Evolutionary conservation across 371 early-diverging fungal species (phyloP).

Genomic region (Mucor ambiguus): DNA sequence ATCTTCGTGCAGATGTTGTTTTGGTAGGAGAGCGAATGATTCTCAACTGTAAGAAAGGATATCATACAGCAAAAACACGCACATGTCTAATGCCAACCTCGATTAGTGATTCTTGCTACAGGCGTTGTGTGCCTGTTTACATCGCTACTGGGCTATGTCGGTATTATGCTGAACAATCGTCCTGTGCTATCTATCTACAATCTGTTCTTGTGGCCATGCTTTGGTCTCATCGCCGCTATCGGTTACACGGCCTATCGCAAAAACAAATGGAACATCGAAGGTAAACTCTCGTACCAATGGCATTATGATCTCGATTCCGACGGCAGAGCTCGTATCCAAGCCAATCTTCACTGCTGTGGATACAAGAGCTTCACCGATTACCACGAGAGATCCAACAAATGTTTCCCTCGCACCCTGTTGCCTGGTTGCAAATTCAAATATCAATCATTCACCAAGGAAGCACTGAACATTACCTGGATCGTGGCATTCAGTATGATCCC

Average conservation of each 20-base stretch:
- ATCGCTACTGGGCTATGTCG: slow-evolving; percentile 54
- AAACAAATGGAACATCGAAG: slow-evolving; percentile 49
- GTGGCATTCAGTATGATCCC: slow-evolving; percentile 55
- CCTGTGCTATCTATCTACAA: slow-evolving; percentile 49
- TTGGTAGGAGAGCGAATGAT: slow-evolving; percentile 46
- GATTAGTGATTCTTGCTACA: slow-evolving; percentile 50
- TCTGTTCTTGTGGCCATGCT: slow-evolving; percentile 58
- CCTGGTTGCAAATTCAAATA: slow-evolving; percentile 57
- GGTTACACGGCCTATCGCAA: slow-evolving; percentile 59
- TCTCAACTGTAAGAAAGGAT: slow-evolving; percentile 42
- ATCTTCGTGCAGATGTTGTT: slow-evolving; percentile 48
- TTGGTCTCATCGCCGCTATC: slow-evolving; percentile 56
- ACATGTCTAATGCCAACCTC: neutral
- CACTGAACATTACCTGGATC: slow-evolving; percentile 44
- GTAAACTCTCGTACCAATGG: slow-evolving; percentile 55
- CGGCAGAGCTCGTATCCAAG: slow-evolving; percentile 46
- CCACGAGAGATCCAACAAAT: slow-evolving; percentile 58
- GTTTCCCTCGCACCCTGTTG: slow-evolving; percentile 59
- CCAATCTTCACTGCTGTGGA: slow-evolving; percentile 62
- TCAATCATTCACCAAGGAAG: slow-evolving; percentile 46
- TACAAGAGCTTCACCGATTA: slow-evolving; percentile 56
- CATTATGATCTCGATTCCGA: slow-evolving; percentile 41
- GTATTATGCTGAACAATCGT: slow-evolving; percentile 59
- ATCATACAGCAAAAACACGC: neutral
- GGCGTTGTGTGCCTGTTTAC: slow-evolving; percentile 51